Evolutionary conservation across 345 rosid genomes (phyloP).

Genomic region (Turnera subulata): DNA sequence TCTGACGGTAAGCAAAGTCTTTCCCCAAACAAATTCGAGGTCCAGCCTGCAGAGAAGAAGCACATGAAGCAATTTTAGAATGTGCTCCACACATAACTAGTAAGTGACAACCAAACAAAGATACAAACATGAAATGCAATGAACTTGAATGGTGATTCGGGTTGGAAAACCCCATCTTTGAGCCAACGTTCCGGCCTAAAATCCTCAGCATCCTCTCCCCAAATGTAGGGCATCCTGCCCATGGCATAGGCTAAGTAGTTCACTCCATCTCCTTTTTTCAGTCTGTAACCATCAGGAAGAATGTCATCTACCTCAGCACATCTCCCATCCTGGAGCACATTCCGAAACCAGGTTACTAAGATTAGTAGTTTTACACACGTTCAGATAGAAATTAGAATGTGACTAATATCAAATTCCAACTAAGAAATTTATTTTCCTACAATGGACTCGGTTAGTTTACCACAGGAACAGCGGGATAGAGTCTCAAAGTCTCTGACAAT

Average conservation of each 20-base stretch:
- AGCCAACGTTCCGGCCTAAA: constrained; percentile 83
- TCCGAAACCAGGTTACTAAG: constrained; percentile 2
- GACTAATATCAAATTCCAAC: too few species aligned
- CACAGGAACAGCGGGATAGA: constrained; percentile 62
- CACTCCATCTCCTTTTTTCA: constrained; percentile 60
- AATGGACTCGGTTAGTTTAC: constrained; percentile 26
- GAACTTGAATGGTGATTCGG: constrained; percentile 70
- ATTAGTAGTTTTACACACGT: too few species aligned
- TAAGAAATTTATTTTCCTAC: neutral
- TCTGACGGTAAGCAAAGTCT: constrained; percentile 66
- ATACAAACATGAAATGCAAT: constrained; percentile 46
- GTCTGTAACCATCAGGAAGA: constrained; percentile 59
- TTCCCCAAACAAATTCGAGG: constrained; percentile 74
- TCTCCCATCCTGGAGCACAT: constrained; percentile 50
- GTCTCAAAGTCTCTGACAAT: constrained; percentile 69
- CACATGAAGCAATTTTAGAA: neutral
- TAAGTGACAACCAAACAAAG: neutral
- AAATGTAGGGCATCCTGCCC: constrained; percentile 70
- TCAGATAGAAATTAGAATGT: too few species aligned
- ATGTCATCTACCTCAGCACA: constrained; percentile 55
- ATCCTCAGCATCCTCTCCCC: constrained; percentile 76
- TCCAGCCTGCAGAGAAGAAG: constrained; percentile 53
- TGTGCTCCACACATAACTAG: too few species aligned
- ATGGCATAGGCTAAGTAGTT: constrained; percentile 60
- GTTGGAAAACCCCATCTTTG: constrained; percentile 50